phyloP scores from a whole-genome alignment of 1,139 yeast genomes.

The Blastobotrys indianensis region DNA sequence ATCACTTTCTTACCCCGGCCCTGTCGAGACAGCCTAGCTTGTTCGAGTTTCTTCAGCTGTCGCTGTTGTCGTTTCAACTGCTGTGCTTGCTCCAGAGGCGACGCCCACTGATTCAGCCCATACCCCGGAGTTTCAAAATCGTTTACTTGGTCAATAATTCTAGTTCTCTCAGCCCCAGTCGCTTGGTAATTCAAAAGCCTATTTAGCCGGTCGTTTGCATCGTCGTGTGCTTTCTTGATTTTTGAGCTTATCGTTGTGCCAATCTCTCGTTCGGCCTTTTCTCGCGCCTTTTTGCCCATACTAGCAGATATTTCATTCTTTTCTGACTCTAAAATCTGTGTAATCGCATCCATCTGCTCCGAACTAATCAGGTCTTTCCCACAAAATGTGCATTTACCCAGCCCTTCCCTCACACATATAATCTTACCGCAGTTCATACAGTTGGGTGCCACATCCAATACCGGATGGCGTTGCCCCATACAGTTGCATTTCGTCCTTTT shows the following conservation, averaged over 20 bases:
- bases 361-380: conserved; percentile 57
- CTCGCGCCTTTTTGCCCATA: conserved; percentile 26
- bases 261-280: conserved; percentile 22
- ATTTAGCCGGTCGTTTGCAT: conserved; percentile 58
- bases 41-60: conserved; percentile 57
- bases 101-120: conserved; percentile 69
- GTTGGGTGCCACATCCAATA: conserved; percentile 86
- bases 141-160: conserved; percentile 87
- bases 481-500: conserved; percentile 56
- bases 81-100: conserved; percentile 82
- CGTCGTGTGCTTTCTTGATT: conserved; percentile 41
- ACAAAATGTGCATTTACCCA: conserved; percentile 82
- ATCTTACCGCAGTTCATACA: conserved; percentile 93
- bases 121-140: conserved; percentile 61
- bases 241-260: conserved; percentile 55
- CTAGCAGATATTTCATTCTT: conserved; percentile 27
- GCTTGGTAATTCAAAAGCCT: conserved; percentile 74
- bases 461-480: conserved; percentile 64
- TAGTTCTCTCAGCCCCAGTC: conserved; percentile 83
- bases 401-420: conserved; percentile 82
- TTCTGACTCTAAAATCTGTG: conserved; percentile 32
- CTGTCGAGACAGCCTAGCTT: conserved; percentile 48
- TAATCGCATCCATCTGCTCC: conserved; percentile 56
- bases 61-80: conserved; percentile 76
- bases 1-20: conserved; percentile 74